These are phyloP conservation scores for Scedosporium aurantiacum DNA, from an alignment of 2,329 filamentous ascomycete species.

Conservation along the genomic window DNA sequence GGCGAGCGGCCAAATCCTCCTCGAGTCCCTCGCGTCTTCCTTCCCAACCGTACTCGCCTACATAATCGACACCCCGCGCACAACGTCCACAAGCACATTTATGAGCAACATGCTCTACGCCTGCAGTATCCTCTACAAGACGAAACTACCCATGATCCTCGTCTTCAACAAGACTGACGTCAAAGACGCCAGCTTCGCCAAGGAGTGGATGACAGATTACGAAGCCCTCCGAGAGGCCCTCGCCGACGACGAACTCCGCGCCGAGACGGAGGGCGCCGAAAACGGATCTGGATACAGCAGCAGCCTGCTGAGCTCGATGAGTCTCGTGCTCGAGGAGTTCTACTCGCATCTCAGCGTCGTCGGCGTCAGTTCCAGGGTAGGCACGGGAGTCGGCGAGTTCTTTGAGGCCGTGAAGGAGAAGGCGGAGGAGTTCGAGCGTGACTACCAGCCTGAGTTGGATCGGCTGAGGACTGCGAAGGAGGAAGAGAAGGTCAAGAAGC, in stretches of 20 bases:
- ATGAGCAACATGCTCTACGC: conserved; percentile 99
- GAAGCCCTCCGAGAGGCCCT: conserved; percentile 88
- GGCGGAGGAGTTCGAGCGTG: conserved; percentile 73
- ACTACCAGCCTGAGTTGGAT: conserved; percentile 89
- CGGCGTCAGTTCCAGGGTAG: conserved; percentile 85
- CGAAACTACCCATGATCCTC: conserved; percentile 93
- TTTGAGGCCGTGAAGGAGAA: conserved; percentile 84
- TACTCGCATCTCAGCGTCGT: conserved; percentile 91
- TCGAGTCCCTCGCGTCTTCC: conserved; percentile 82
- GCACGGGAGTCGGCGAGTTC: conserved; percentile 84
- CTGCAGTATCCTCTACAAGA: conserved; percentile 97
- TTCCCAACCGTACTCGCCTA: conserved; percentile 98
- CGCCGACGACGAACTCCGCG: conserved; percentile 64
- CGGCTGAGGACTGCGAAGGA: conserved; percentile 65
- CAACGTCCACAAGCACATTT: conserved; percentile 87
- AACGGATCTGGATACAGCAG: conserved; percentile 93
- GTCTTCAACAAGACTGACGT: conserved; percentile 99
- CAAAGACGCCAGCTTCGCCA: conserved; percentile 79
- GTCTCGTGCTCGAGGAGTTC: conserved; percentile 92
- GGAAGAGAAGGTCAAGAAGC: conserved; percentile 55
- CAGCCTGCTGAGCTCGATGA: conserved; percentile 93
- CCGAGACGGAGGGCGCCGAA: conserved; percentile 60
- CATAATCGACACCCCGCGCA: conserved; percentile 91
- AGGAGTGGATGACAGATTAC: conserved; percentile 99
- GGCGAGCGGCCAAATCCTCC: conserved; percentile 83